Conservation (phyloP, 805 yeast genomes). For the Jamesozyma hellenica region DNA sequence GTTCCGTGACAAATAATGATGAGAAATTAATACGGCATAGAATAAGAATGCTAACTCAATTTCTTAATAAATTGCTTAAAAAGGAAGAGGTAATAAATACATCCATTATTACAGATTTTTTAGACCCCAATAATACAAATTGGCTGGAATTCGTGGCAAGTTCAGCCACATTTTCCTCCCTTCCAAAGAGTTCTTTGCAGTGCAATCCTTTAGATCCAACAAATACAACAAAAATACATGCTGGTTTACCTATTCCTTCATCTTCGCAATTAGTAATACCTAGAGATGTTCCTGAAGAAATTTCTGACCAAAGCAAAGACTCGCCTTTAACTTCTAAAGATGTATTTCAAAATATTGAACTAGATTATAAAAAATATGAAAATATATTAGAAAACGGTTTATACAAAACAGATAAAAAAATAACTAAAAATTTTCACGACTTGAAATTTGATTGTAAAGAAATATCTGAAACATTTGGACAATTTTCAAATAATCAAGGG, state of each 20-base stretch:
- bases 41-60: conserved; percentile 27
- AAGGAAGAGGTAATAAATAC: conserved; percentile 24
- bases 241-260: conserved; percentile 25
- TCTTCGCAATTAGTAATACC: conserved; percentile 16
- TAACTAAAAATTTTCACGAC: conserved; percentile 20
- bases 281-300: conserved; percentile 9
- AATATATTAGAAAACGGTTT: conserved; percentile 18
- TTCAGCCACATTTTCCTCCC: conserved; percentile 26
- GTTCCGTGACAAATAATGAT: conserved; percentile 22
- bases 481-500: conserved; percentile 17
- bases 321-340: conserved; percentile 7
- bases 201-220: conserved; percentile 30
- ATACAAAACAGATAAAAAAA: conserved; percentile 22
- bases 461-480: conserved; percentile 20
- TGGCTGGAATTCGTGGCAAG: conserved; percentile 29
- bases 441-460: conserved; percentile 20
- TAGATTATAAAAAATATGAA: conserved; percentile 24
- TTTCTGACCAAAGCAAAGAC: not conserved
- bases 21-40: conserved; percentile 30
- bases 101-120: conserved; percentile 25
- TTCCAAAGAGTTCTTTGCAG: conserved; percentile 26
- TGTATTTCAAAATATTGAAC: conserved; percentile 19
- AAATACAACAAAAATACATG: conserved; percentile 27
- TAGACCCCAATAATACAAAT: conserved; percentile 26
- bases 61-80: conserved; percentile 23